Percentiles rank a stretch among this genome's conserved stretches.
Evolutionary conservation across 2,329 filamentous ascomycete genomes (phyloP).

Genomic region (Fusarium odoratissimum): DNA sequence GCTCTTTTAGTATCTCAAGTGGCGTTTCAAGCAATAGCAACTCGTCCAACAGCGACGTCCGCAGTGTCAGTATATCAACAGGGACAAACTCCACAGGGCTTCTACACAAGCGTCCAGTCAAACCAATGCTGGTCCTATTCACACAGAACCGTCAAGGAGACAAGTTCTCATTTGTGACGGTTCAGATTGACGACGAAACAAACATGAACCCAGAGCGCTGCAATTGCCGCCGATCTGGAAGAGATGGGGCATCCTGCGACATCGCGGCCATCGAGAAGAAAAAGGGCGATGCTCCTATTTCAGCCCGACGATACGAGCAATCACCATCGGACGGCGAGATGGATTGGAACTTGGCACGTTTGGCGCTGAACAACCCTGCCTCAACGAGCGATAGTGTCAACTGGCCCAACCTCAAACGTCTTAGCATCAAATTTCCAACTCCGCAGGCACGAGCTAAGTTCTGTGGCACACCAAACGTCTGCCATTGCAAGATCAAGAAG

Average conservation of each 20-base stretch:
- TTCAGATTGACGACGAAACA: conserved; percentile 49
- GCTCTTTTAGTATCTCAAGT: conserved; percentile 42
- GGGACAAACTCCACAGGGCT: conserved; percentile 45
- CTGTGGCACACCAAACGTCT: conserved; percentile 45
- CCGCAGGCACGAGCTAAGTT: conserved; percentile 40
- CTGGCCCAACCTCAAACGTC: conserved; percentile 45
- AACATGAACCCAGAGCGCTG: conserved; percentile 51
- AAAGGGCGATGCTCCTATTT: conserved; percentile 42
- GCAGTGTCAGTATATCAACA: conserved; percentile 42
- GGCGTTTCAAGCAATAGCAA: conserved; percentile 40
- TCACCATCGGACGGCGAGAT: conserved; percentile 15
- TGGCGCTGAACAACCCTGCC: conserved; percentile 46
- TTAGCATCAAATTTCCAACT: conserved; percentile 48
- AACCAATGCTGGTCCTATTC: conserved; percentile 52
- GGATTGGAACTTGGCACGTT: conserved; percentile 48
- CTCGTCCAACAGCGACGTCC: conserved; percentile 42
- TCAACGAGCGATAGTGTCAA: conserved; percentile 30
- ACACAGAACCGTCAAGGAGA: conserved; percentile 41
- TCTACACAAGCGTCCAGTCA: conserved; percentile 47
- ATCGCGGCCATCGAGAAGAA: conserved; percentile 45
- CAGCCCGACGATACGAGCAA: conserved; percentile 46
- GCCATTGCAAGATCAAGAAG: conserved; percentile 43
- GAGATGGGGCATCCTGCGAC: conserved; percentile 40
- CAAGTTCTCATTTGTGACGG: conserved; percentile 45
- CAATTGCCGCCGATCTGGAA: conserved; percentile 47